phyloP scores from a whole-genome alignment of 2,329 filamentous ascomycete genomes.

The Pleoardoris graminearum region DNA sequence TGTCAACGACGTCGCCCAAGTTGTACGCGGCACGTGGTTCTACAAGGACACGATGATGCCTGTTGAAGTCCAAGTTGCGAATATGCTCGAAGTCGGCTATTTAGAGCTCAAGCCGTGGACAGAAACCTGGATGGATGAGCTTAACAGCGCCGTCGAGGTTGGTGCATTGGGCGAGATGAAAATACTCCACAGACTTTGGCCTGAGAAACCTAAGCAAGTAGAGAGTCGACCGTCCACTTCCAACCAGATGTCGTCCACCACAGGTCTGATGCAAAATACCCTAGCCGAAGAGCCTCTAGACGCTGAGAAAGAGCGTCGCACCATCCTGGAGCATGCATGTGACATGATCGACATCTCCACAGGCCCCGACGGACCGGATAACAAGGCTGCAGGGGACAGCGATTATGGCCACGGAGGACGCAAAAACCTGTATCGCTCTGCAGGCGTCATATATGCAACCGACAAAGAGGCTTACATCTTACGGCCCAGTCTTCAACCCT shows the following conservation, averaged over 20 bases:
- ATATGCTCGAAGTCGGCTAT: slow-evolving; percentile 91
- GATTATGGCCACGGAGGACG: slow-evolving; percentile 49
- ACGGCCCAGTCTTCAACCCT: slow-evolving; percentile 82
- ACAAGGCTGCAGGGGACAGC: slow-evolving; percentile 52
- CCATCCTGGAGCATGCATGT: slow-evolving; percentile 50
- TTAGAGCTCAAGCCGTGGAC: slow-evolving; percentile 84
- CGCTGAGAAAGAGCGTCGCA: slow-evolving; percentile 49
- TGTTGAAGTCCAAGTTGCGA: slow-evolving; percentile 81
- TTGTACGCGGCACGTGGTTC: slow-evolving; percentile 92
- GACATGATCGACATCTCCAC: slow-evolving; percentile 55
- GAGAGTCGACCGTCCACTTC: slow-evolving; percentile 50
- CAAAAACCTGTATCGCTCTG: slow-evolving; percentile 67
- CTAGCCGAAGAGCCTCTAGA: slow-evolving; percentile 44
- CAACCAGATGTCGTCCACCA: slow-evolving; percentile 32
- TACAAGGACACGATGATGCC: slow-evolving; percentile 95
- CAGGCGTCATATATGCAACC: slow-evolving; percentile 87
- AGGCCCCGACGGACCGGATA: slow-evolving; percentile 51
- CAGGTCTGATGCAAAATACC: slow-evolving; percentile 36
- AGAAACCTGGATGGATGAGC: slow-evolving; percentile 88
- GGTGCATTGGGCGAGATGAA: slow-evolving; percentile 91
- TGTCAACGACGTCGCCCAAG: slow-evolving; percentile 81
- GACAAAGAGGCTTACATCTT: slow-evolving; percentile 77
- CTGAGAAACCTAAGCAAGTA: slow-evolving; percentile 61
- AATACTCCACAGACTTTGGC: slow-evolving; percentile 82
- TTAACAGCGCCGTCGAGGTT: slow-evolving; percentile 87